Evolutionary conservation across 805 yeast genomes (phyloP).

Genomic region (Saccharomyces eubayanus): DNA sequence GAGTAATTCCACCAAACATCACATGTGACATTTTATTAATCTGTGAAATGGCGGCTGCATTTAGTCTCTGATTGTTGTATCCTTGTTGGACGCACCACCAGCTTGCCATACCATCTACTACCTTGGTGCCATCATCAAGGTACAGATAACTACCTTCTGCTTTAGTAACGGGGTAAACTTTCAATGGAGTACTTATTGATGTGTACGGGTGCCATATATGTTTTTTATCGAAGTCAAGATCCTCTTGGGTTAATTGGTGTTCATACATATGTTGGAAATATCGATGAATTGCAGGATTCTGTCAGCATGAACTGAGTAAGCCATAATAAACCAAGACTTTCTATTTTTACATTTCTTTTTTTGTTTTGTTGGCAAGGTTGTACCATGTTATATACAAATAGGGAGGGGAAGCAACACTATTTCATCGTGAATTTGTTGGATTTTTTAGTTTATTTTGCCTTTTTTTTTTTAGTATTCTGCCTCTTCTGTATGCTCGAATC

Average conservation of each 20-base stretch:
- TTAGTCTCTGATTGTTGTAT: slow-evolving; percentile 20
- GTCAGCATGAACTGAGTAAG: background rate
- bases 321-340: background rate
- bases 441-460: no score
- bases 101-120: slow-evolving; percentile 28
- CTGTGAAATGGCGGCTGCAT: slow-evolving; percentile 29
- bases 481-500: background rate
- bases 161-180: slow-evolving; percentile 19
- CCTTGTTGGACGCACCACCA: slow-evolving; percentile 32
- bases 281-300: background rate
- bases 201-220: slow-evolving; percentile 31
- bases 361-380: background rate
- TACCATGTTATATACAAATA: background rate
- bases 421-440: background rate
- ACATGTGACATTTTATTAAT: slow-evolving; percentile 25
- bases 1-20: slow-evolving; percentile 28
- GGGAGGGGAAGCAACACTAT: background rate
- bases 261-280: background rate
- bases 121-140: slow-evolving; percentile 9
- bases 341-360: no score
- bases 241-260: background rate
- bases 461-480: background rate
- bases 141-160: slow-evolving; percentile 19
- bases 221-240: slow-evolving; percentile 16
- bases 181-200: slow-evolving; percentile 19